Evolutionary conservation across 2,329 filamentous ascomycete genomes (phyloP).

Genomic region (Arthrobotrys entomopaga): DNA sequence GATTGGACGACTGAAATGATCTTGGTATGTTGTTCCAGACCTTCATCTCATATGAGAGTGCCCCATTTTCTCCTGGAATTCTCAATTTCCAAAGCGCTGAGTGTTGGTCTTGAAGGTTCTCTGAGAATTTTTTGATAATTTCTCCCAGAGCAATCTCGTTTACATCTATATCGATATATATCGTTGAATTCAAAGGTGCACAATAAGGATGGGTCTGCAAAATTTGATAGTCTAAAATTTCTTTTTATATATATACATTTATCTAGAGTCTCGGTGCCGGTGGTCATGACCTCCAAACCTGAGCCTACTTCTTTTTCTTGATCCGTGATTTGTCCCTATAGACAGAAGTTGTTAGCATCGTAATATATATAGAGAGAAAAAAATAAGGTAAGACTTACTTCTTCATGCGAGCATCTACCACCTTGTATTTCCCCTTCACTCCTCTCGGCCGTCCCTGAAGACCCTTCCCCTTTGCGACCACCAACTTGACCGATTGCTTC

Average conservation of each 20-base stretch:
- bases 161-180: too few relatives aligned
- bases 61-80: too few relatives aligned
- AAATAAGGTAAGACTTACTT: slow-evolving; percentile 74
- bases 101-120: too few relatives aligned
- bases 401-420: slow-evolving; percentile 94
- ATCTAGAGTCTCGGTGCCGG: background rate
- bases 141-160: too few relatives aligned
- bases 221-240: background rate
- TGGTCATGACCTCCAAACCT: slow-evolving; percentile 60
- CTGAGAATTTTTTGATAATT: too few relatives aligned
- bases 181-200: too few relatives aligned
- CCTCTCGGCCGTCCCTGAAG: slow-evolving; percentile 87
- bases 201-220: background rate
- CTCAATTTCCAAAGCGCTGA: too few relatives aligned
- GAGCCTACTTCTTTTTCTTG: slow-evolving; percentile 71
- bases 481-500: slow-evolving; percentile 81
- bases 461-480: slow-evolving; percentile 86
- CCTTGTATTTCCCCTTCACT: slow-evolving; percentile 96
- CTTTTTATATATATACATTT: slow-evolving; percentile 13
- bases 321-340: slow-evolving; percentile 77
- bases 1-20: too few relatives aligned
- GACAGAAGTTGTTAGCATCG: slow-evolving; percentile 64
- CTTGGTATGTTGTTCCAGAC: too few relatives aligned
- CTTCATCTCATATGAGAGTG: too few relatives aligned
- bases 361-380: background rate